Evolutionary conservation across 2,329 filamentous ascomycete species (phyloP).

Genomic region (Ascochyta koolunga): DNA sequence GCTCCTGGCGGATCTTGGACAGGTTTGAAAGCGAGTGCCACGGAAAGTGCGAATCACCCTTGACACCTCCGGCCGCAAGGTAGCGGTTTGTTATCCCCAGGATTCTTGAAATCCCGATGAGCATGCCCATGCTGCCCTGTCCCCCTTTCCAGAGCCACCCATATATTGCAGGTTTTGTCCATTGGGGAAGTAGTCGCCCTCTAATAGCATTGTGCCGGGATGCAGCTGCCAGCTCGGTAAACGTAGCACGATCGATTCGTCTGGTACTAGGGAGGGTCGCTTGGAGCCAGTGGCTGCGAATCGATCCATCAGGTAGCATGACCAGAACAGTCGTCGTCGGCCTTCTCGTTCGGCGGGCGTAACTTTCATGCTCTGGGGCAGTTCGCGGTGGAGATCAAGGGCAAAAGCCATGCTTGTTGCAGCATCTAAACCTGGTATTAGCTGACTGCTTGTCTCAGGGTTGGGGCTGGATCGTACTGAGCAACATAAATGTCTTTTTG

Average conservation of each 20-base stretch:
- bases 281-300: slow-evolving; percentile 83
- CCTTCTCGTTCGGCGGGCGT: slow-evolving; percentile 75
- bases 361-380: slow-evolving; percentile 66
- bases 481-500: slow-evolving; percentile 85
- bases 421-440: slow-evolving; percentile 60
- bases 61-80: slow-evolving; percentile 82
- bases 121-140: slow-evolving; percentile 77
- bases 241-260: slow-evolving; percentile 76
- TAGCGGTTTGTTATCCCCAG: slow-evolving; percentile 84
- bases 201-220: slow-evolving; percentile 65
- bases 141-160: slow-evolving; percentile 71
- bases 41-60: slow-evolving; percentile 87
- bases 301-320: slow-evolving; percentile 85
- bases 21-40: slow-evolving; percentile 87
- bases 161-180: slow-evolving; percentile 78
- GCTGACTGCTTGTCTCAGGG: neutral
- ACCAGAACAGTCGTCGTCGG: slow-evolving; percentile 83
- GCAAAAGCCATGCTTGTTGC: slow-evolving; percentile 84
- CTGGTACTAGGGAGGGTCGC: slow-evolving; percentile 77
- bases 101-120: slow-evolving; percentile 84
- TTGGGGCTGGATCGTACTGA: slow-evolving; percentile 61
- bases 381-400: slow-evolving; percentile 79
- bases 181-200: slow-evolving; percentile 82
- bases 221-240: slow-evolving; percentile 76
- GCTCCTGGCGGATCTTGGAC: slow-evolving; percentile 82